Base-by-base conservation (phyloP, 140 eudicot species). In the Cichorium intybus region DNA sequence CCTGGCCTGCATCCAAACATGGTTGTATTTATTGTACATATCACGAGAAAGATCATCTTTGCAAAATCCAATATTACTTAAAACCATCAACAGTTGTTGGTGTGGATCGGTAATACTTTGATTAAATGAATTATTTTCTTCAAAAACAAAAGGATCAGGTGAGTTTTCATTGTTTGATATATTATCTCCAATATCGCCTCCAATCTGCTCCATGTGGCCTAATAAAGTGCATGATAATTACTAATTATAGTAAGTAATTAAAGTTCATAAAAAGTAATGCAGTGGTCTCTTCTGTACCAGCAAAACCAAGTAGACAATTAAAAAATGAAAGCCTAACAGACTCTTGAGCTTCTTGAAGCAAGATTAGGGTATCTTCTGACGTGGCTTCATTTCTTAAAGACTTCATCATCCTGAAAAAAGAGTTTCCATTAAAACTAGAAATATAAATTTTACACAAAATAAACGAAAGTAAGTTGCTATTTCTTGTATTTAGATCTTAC, bases 11-110 rank as follows among this genome's bases (percentile, higher is more conserved):
- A 77, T 78, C 93, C 96, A 90, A 17, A 82, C 79, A 24, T 76
- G 57, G 63, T 82, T 82, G 89, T 80, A 87, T 66, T 80, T 90
- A 66, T 68, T 75, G 82, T 90, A 84, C 74, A 90, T 57, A 27
- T 90, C 97, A 51, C 62, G 75, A 66, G 89, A 80, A 78, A 90
- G 90, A 71, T 90, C 96, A 43, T 84, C 96, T 81, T 84, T 90
- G 84, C 96, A 87, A 78, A 77, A 90, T 26, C 97, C 97, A 58
- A 90, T 87, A 74, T 90, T 87, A 65, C 97, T 90, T 84, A 90
- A 84, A 55, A 87, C 97, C 96, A 90, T 90, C 66, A 90, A 81
- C 67, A 87, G 70, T 70, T 76, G 85, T 69, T 84, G 88, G 71
- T 84, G 86, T 18, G 86, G 86, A 78, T 87, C 90, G 37, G 71